phyloP scores from a whole-genome alignment of 148 eudicot genomes.

The Rhododendron ovatum region DNA sequence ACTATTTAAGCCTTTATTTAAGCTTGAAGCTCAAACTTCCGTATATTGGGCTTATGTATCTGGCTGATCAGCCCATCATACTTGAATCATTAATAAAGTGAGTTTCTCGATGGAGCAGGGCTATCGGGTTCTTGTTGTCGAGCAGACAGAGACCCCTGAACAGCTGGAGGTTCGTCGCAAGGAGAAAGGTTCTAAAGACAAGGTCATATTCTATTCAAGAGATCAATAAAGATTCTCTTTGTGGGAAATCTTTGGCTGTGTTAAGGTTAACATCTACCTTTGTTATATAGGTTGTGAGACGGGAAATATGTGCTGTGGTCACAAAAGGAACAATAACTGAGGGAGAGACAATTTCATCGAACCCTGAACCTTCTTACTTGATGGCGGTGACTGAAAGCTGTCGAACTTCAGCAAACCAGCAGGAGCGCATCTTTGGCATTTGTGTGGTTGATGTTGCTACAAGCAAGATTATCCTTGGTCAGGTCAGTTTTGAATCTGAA shows the following conservation, averaged over 20 bases:
- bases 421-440: slow-evolving; percentile 58
- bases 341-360: slow-evolving; percentile 71
- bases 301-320: slow-evolving; percentile 93
- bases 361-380: slow-evolving; percentile 88
- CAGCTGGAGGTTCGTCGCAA: slow-evolving; percentile 87
- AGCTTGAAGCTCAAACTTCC: neutral
- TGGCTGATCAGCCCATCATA: slow-evolving; percentile 2
- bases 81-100: neutral
- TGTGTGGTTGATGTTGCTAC: slow-evolving; percentile 85
- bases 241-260: neutral
- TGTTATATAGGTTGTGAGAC: slow-evolving; percentile 70
- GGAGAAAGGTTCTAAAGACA: slow-evolving; percentile 86
- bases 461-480: slow-evolving; percentile 82
- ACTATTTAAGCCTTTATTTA: neutral
- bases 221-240: slow-evolving; percentile 1
- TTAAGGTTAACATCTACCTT: neutral
- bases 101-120: slow-evolving; percentile 50
- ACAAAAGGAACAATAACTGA: slow-evolving; percentile 95
- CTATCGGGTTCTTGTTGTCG: slow-evolving; percentile 92
- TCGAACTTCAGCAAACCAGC: slow-evolving; percentile 31
- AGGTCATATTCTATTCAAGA: slow-evolving; percentile 38
- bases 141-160: slow-evolving; percentile 97
- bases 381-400: slow-evolving; percentile 69
- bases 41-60: neutral
- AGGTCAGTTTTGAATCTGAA: slow-evolving; percentile 45